A percentile compares a stretch with the other conserved stretches of the same genome.
Conservation (phyloP, 2,329 filamentous ascomycete species). For the Annulohypoxylon truncatum region DNA sequence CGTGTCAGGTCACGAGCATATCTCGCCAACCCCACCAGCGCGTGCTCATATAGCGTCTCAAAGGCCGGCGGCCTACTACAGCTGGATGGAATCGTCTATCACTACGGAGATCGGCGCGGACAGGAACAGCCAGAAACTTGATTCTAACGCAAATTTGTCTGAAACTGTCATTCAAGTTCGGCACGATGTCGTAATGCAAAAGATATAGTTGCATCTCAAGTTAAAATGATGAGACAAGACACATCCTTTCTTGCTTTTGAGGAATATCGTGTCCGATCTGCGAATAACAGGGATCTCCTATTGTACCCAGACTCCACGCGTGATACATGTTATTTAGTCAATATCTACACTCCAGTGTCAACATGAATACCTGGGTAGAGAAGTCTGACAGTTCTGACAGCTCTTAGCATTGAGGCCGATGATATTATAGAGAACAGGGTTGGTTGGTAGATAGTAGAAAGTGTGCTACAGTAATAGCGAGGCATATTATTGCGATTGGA, state of each 20-base stretch:
- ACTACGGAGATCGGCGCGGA: slow-evolving; percentile 41
- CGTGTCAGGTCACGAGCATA: slow-evolving; percentile 6
- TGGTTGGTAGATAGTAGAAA: too few relatives aligned
- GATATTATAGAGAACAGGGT: too few relatives aligned
- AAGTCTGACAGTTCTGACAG: too few relatives aligned
- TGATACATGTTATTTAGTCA: too few relatives aligned
- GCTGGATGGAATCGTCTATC: slow-evolving; percentile 38
- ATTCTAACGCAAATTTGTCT: slow-evolving; percentile 15
- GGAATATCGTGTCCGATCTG: too few relatives aligned
- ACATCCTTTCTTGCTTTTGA: too few relatives aligned
- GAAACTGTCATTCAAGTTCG: slow-evolving; percentile 37
- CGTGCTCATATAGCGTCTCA: slow-evolving; percentile 22
- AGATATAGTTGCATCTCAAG: slow-evolving; percentile 15
- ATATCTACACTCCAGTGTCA: background rate
- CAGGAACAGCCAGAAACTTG: background rate
- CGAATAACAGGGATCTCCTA: too few relatives aligned
- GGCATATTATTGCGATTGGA: too few relatives aligned
- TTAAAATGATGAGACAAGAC: background rate
- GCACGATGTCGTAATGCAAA: slow-evolving; percentile 35
- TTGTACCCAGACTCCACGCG: too few relatives aligned
- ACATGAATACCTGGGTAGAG: background rate
- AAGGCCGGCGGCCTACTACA: slow-evolving; percentile 10
- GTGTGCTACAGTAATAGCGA: too few relatives aligned
- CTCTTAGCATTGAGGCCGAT: too few relatives aligned
- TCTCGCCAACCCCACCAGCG: slow-evolving; percentile 18